phyloP scores from a whole-genome alignment of 352 stramenopile species.

The Phytopythium vexans region DNA sequence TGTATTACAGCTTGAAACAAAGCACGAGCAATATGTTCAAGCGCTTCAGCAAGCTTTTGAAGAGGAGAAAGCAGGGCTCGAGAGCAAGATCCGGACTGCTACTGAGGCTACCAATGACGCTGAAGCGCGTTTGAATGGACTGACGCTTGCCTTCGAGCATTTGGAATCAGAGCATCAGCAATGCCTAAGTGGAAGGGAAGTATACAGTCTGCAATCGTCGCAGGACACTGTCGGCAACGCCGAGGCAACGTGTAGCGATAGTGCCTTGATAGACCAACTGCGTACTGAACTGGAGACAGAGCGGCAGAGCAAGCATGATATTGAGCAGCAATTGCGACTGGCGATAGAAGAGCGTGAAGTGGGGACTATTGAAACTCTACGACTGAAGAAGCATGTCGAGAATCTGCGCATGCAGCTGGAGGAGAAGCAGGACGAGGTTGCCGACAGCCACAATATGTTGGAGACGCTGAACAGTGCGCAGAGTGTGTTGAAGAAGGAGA shows the following conservation, averaged over 20 bases:
- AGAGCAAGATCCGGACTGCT: slow-evolving; percentile 23
- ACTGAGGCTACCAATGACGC: slow-evolving; percentile 24
- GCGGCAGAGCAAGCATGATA: slow-evolving; percentile 13
- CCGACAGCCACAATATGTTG: slow-evolving; percentile 40
- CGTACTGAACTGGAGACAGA: slow-evolving; percentile 37
- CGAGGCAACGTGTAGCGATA: no score
- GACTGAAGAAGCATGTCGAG: slow-evolving; percentile 27
- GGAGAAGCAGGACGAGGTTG: slow-evolving; percentile 28
- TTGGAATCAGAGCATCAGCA: slow-evolving; percentile 42
- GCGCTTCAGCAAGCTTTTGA: slow-evolving; percentile 13
- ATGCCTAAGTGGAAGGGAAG: background rate
- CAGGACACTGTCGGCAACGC: background rate
- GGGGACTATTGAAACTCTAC: slow-evolving; percentile 9
- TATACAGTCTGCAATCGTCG: background rate
- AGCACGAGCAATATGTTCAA: slow-evolving; percentile 4
- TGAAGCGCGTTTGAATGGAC: slow-evolving; percentile 40
- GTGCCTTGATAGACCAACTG: slow-evolving; percentile 15
- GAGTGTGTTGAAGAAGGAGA: slow-evolving; percentile 28
- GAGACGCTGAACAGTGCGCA: slow-evolving; percentile 28
- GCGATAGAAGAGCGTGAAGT: no score
- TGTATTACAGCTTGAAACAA: no score
- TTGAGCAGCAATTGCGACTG: slow-evolving; percentile 28
- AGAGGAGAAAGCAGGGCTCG: slow-evolving; percentile 29
- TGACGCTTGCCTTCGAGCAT: slow-evolving; percentile 48
- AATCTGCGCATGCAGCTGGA: slow-evolving; percentile 22